Base-by-base conservation (phyloP, 345 rosid species). In the Eutrema japonicum region DNA sequence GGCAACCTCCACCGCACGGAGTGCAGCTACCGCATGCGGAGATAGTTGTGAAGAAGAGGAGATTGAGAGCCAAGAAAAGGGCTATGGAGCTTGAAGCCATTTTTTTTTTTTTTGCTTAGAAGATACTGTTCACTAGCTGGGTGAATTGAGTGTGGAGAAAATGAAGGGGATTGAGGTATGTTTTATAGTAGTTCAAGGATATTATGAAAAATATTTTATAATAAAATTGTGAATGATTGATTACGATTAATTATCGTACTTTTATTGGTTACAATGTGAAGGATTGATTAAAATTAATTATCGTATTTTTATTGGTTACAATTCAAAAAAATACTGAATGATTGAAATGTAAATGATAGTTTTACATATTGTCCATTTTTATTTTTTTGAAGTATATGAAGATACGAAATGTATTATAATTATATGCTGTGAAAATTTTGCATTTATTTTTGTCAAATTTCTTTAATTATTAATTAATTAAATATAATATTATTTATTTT, bases 1-100 rank as follows among this genome's bases (percentile, higher is more conserved):
- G 84, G 78, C 95, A 89, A 43, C 82, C 65, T 12, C 81, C 84
- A 66, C 83, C 86, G 32, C 77, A 71, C 0, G 79, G 79, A 18
- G 58, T 48, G 75, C 79, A 76, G 59, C 75, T 69, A 47, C 79
- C 81, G 7, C 80, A 77, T 7, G 80, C 77, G 1, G 77, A 77
- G 63, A 72, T 77, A 6, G 73, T 66, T 51, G 77, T 77, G 80
- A 77, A 66, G 9, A 77, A 43, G 33, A 77, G 18, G 38, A 77
- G 69, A 40, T 49, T 77, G 54, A 77, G 77, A 61, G 70, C 72
- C 48, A 77, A 52, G 64, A 77, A 52, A 56, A 77, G 30, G 46
- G 77, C 80, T 65, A 77, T 50, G 63, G 69, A 65, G 64, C 70
- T 76, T 72, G 68, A 77, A 72, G 68, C 77, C 80, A 76, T 76